Base-by-base conservation (phyloP, 1,139 yeast species). In the Komagataea norvegica region DNA sequence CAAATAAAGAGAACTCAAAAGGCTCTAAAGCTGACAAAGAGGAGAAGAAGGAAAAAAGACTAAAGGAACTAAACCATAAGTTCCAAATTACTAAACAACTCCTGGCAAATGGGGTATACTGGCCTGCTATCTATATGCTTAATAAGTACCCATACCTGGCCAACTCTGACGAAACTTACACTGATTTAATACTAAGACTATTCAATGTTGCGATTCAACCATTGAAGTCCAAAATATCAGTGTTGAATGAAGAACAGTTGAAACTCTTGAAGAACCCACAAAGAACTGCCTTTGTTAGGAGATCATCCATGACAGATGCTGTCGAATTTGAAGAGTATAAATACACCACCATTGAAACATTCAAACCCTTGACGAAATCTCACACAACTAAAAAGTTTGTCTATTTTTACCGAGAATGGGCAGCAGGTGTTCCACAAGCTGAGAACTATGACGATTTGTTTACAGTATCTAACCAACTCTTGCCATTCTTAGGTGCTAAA, bases 141-240 rank as follows among this genome's bases (percentile, higher is more conserved):
- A 63, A 77, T 2, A 70, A 71, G 43, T 76, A 74, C 51, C 94
- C 95, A 7, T 75, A 67, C 43, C 59, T 87, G 33, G 75, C 81
- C 1, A 64, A 71, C 31, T 64, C 81, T 1, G 79, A 77, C 45
- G 68, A 69, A 1, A 77, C 71, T 10, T 57, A 80, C 8, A 65
- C 76, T 0, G 63, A 59, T n/a, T 58, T 75, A 23, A 60, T 84
- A 22, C 49, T 64, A 25, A 54, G 80, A 32, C 43, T 82, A n/a
- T 64, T 78, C 38, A 70, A 71, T 15, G 56, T 62, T 6, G 64
- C 73, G 43, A 62, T 87, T 5, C 54, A 62, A 0, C 83, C 86
- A 2, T 64, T 80, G 22, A 77, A 70, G 46, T 38, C 52, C 1
- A 27, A 16, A 10, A 30, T 29, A 40, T 25, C 31, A n/a, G 31